Percentiles rank a stretch among this genome's conserved stretches.
Conservation (phyloP, 1,284 basidiomycete genomes). For the Trichosporon asahii region DNA sequence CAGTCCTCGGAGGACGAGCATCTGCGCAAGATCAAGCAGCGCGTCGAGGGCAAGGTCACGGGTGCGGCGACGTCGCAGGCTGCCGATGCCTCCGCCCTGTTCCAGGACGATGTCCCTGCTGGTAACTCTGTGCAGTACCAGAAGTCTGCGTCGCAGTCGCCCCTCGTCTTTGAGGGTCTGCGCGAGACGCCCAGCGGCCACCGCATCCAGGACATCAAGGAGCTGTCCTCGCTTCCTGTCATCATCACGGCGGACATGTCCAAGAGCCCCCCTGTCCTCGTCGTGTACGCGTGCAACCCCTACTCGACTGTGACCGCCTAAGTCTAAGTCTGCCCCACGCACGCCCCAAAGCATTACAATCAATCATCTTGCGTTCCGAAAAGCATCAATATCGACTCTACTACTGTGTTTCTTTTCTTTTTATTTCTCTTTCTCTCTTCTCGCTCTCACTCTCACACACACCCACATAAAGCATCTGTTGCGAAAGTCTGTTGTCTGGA, state of each 20-base stretch:
- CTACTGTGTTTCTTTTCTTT: background rate
- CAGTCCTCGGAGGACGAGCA: slow-evolving; percentile 88
- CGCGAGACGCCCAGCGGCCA: slow-evolving; percentile 67
- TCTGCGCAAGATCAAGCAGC: slow-evolving; percentile 83
- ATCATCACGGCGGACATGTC: slow-evolving; percentile 89
- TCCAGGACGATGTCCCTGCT: slow-evolving; percentile 69
- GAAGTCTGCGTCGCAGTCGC: slow-evolving; percentile 66
- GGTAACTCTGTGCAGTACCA: slow-evolving; percentile 67
- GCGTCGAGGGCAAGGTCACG: slow-evolving; percentile 70
- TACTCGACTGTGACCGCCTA: background rate
- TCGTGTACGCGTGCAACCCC: slow-evolving; percentile 53
- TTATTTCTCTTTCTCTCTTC: background rate
- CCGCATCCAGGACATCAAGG: slow-evolving; percentile 86
- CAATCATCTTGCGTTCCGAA: slow-evolving; percentile 11
- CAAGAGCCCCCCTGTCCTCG: slow-evolving; percentile 90
- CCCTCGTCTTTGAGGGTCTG: slow-evolving; percentile 74
- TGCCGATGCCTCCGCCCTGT: slow-evolving; percentile 78
- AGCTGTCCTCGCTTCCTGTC: slow-evolving; percentile 84
- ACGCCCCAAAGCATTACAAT: background rate
- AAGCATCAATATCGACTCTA: background rate
- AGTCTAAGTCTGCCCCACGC: background rate
- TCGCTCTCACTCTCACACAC: background rate
- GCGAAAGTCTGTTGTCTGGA: slow-evolving; percentile 5
- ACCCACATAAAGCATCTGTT: slow-evolving; percentile 7
- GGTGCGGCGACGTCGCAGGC: slow-evolving; percentile 62